Conservation (phyloP, 1,284 basidiomycete genomes). For the Papiliotrema terrestris region DNA sequence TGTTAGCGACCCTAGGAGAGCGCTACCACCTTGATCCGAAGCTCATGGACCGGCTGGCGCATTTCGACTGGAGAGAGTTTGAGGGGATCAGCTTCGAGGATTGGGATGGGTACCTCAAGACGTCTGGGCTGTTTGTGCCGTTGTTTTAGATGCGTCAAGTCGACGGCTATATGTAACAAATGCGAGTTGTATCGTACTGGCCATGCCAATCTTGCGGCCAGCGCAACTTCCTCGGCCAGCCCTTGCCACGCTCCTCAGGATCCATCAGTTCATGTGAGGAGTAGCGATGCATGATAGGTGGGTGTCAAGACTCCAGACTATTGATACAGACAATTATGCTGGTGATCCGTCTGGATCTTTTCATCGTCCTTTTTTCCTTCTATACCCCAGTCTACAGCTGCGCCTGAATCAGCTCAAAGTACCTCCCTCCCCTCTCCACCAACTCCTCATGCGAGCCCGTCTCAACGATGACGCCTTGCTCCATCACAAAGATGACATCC, state of each 20-base stretch:
- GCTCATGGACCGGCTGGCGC: slow-evolving; percentile 10
- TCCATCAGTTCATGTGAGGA: too few relatives aligned
- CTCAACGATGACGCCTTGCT: slow-evolving; percentile 48
- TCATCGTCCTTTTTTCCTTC: too few relatives aligned
- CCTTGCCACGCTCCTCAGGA: too few relatives aligned
- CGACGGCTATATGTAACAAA: too few relatives aligned
- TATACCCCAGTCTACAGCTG: slow-evolving; percentile 11
- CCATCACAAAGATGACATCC: slow-evolving; percentile 48
- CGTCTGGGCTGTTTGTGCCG: slow-evolving; percentile 14
- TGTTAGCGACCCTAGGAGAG: slow-evolving; percentile 9
- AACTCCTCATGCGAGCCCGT: slow-evolving; percentile 46
- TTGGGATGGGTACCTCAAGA: slow-evolving; percentile 14
- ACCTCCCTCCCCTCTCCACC: slow-evolving; percentile 39
- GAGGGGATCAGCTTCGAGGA: slow-evolving; percentile 1
- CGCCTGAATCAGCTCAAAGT: slow-evolving; percentile 32
- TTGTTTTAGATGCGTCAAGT: slow-evolving; percentile 9
- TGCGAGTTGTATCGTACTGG: too few relatives aligned
- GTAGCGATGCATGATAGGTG: neutral
- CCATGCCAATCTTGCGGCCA: too few relatives aligned
- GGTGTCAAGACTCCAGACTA: neutral
- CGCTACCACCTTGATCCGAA: slow-evolving; percentile 17
- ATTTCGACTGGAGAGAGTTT: slow-evolving; percentile 13
- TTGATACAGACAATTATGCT: neutral
- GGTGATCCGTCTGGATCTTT: too few relatives aligned
- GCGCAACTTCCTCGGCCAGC: too few relatives aligned